Base-by-base conservation (phyloP, 108 stramenopile genomes). In the Parietichytrium sp. region DNA sequence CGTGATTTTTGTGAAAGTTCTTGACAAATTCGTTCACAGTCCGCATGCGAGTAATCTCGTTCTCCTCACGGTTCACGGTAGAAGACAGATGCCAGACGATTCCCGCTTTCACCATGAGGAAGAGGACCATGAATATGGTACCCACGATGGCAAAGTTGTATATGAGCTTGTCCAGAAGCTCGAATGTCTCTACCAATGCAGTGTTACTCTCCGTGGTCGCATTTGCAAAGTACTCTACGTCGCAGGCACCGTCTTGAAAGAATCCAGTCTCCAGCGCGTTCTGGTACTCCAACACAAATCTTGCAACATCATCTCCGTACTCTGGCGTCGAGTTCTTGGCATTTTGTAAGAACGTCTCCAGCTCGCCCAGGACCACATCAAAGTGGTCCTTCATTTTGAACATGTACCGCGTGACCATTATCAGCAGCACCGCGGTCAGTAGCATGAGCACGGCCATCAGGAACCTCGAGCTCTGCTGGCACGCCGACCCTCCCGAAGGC, bases 371-470 rank as follows among this genome's bases (percentile, higher is more conserved):
- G 15, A 45, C 61, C 42, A 15, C 42, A 42, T 72, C 20, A 2
- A 33, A 72, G 61, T 33, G 38, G 2, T 31, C 61, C 61, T 15
- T 0, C 10, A 72, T 36, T 25, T 45, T 25, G 13, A 42, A 10
- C 10, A 72, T 45, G 38, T 42, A 33, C 10, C 61, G 61, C 13
- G 61, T 18, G 13, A 72, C 61, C 13, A 72, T 33, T 6, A 42
- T 42, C 16, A 72, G 38, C 20, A 72, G 38, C 13, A 42, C 61
- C 23, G 38, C 36, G 29, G 61, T 72, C 38, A 33, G 45, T 10
- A 72, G 13, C 15, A 72, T 45, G 61, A 72, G 61, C n/a, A 72
- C 45, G 38, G 38, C 36, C 61, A 72, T 72, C 23, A 72, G 36
- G 15, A 72, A 6, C 33, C 25, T 36, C 23, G 61, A 72, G 23